Evolutionary conservation across 345 rosid species (phyloP), one percentile per base, ranked within the genome.

Genomic region (Eutrema heterophyllum): DNA sequence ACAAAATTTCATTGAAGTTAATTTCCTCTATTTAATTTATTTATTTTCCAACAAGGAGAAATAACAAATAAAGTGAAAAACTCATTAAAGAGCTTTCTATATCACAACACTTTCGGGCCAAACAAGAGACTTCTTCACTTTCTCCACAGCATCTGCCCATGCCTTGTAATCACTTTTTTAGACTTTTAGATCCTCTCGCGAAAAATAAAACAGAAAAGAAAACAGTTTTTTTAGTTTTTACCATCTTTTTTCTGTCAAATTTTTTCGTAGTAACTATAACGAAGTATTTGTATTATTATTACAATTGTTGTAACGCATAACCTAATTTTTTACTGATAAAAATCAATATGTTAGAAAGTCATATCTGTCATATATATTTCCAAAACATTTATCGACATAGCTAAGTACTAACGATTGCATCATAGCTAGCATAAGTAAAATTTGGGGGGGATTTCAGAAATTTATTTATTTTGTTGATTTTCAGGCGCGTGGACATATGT

Each of bases 131-230:
- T 67, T 74, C 38, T 60, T 75, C 63, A 75, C 74, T 62, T 68
- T 75, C 51, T 68, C 75, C 35, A 62, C 65, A 54, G 65, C 64
- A 62, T 45, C 75, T 76, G 70, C 79, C 79, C 79, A 76, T 69
- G 43, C 75, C 74, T 76, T 54, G 64, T 67, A 53, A 76, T 63
- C 70, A 78, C 76, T 75, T 77, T 68, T 27, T 39, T 30, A 69
- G 80, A 63, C 73, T 70, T 76, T 56, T 49, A 64, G 55, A 64
- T 58, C 53, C 33, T 30, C 62, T 58, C 29, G 3, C 45, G 3
- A 2, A 49, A 50, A 13, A 3, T 12, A 29, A n/a, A 18, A 30
- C 1, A 58, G 5, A 26, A 44, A 29, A 15, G 4, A 61, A 27
- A 14, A 2, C 6, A 44, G 1, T 18, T 18, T 49, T 8, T 51